Evolutionary conservation across 495 filamentous ascomycete species (phyloP).

Genomic region (Chaetomium tenue): DNA sequence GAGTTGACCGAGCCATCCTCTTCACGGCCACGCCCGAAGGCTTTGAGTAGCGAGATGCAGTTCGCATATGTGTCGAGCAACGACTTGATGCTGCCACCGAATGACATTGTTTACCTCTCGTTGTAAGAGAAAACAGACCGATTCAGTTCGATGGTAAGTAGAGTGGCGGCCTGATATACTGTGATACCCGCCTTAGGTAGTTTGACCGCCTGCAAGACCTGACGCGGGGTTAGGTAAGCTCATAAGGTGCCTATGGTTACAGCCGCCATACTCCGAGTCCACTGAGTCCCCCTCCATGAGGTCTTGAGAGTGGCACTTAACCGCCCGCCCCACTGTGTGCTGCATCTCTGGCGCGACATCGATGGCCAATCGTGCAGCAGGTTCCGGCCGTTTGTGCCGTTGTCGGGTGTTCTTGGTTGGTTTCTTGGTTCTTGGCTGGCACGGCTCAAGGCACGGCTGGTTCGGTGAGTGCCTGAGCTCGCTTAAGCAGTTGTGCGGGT

Average conservation of each 20-base stretch:
- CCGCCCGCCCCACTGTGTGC: background rate
- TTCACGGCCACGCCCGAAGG: constrained; percentile 22
- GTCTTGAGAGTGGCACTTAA: background rate
- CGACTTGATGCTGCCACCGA: constrained; percentile 33
- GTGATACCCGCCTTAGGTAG: no score
- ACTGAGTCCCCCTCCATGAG: no score
- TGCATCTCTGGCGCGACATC: background rate
- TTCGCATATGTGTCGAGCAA: constrained; percentile 40
- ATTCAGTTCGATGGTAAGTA: background rate
- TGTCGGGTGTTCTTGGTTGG: background rate
- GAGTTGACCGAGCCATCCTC: constrained; percentile 29
- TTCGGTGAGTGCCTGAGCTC: no score
- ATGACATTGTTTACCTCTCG: constrained; percentile 30
- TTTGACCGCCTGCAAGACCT: background rate
- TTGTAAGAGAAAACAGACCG: no score
- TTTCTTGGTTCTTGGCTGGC: no score
- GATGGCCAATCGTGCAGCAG: constrained; percentile 6
- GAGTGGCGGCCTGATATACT: background rate
- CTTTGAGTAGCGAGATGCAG: constrained; percentile 38
- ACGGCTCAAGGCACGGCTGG: no score
- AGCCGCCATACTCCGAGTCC: no score
- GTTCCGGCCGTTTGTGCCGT: background rate
- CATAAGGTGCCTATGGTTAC: no score
- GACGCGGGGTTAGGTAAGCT: constrained; percentile 17
- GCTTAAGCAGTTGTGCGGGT: no score